Conservation (phyloP, 768 basidiomycete genomes). For the Lactarius deliciosus region DNA sequence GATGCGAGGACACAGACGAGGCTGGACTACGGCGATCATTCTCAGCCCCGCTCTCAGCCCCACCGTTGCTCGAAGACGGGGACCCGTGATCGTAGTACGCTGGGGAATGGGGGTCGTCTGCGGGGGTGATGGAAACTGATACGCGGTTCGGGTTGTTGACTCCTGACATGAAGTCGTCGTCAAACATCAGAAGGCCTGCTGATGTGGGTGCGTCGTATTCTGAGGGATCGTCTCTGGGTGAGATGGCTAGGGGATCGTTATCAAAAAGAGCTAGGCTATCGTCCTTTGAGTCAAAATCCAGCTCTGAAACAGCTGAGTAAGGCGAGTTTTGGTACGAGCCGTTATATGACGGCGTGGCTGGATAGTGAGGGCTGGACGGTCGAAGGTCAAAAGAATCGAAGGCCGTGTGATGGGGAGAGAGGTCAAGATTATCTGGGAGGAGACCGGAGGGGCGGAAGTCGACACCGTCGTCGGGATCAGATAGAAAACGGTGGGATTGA, state of each 20-base stretch:
- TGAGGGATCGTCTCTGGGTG: slow-evolving; percentile 50
- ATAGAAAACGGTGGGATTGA: slow-evolving; percentile 24
- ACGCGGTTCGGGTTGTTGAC: slow-evolving; percentile 48
- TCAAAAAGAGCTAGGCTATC: slow-evolving; percentile 50
- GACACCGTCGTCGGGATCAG: slow-evolving; percentile 25
- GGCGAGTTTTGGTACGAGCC: slow-evolving; percentile 72
- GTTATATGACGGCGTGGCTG: slow-evolving; percentile 57
- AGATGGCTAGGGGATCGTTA: slow-evolving; percentile 41
- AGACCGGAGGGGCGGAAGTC: slow-evolving; percentile 23
- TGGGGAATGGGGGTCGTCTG: slow-evolving; percentile 38
- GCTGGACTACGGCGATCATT: slow-evolving; percentile 55
- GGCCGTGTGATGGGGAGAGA: slow-evolving; percentile 38
- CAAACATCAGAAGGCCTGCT: slow-evolving; percentile 29
- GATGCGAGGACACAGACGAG: slow-evolving; percentile 66
- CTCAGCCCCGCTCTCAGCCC: slow-evolving; percentile 45
- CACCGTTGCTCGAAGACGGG: slow-evolving; percentile 55
- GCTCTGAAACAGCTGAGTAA: slow-evolving; percentile 68
- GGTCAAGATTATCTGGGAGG: slow-evolving; percentile 30
- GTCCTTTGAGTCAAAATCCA: slow-evolving; percentile 39
- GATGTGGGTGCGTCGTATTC: slow-evolving; percentile 62
- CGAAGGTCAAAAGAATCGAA: slow-evolving; percentile 37
- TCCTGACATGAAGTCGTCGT: slow-evolving; percentile 50
- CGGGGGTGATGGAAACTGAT: slow-evolving; percentile 41
- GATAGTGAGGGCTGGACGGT: slow-evolving; percentile 43
- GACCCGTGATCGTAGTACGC: slow-evolving; percentile 61